These are phyloP conservation scores for Aspergillus coremiiformis DNA, from an alignment of 495 filamentous ascomycete species.

Conservation along the genomic window DNA sequence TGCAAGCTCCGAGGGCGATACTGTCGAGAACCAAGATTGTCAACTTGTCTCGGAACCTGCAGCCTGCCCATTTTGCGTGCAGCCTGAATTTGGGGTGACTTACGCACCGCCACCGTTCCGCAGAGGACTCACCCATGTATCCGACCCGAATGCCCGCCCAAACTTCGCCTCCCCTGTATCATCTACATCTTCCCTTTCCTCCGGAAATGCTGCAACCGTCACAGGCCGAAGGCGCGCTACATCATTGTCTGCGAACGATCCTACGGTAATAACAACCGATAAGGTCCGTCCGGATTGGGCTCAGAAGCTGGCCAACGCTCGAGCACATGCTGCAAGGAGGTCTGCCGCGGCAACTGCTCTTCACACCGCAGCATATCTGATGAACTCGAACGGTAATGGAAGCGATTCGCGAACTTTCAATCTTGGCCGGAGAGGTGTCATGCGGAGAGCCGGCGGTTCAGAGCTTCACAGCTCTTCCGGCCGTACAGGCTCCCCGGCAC, in stretches of 20 bases:
- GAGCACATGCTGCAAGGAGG: constrained; percentile 73
- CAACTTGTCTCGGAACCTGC: constrained; percentile 82
- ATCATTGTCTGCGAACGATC: constrained; percentile 72
- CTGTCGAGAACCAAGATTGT: constrained; percentile 45
- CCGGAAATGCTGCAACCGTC: constrained; percentile 24
- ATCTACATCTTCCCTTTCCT: constrained; percentile 49
- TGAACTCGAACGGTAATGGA: constrained; percentile 53
- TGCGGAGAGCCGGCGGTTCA: constrained; percentile 31
- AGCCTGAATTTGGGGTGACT: constrained; percentile 89
- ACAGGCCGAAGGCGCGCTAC: constrained; percentile 59
- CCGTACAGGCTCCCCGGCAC: constrained; percentile 38
- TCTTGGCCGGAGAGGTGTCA: constrained; percentile 42
- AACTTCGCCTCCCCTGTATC: constrained; percentile 62
- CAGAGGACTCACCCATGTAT: constrained; percentile 66
- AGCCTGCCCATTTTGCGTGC: constrained; percentile 92
- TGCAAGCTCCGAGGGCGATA: constrained; percentile 28
- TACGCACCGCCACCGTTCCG: constrained; percentile 86
- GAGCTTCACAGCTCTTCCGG: constrained; percentile 24
- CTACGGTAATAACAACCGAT: constrained; percentile 85
- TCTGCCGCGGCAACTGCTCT: constrained; percentile 91
- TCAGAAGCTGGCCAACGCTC: constrained; percentile 76
- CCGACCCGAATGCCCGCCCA: constrained; percentile 34
- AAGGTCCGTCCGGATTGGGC: constrained; percentile 90
- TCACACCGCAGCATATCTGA: constrained; percentile 90
- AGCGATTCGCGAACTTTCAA: constrained; percentile 40